These are phyloP conservation scores for Nephelium lappaceum DNA, from an alignment of 345 rosid genomes.

Conservation along the genomic window DNA sequence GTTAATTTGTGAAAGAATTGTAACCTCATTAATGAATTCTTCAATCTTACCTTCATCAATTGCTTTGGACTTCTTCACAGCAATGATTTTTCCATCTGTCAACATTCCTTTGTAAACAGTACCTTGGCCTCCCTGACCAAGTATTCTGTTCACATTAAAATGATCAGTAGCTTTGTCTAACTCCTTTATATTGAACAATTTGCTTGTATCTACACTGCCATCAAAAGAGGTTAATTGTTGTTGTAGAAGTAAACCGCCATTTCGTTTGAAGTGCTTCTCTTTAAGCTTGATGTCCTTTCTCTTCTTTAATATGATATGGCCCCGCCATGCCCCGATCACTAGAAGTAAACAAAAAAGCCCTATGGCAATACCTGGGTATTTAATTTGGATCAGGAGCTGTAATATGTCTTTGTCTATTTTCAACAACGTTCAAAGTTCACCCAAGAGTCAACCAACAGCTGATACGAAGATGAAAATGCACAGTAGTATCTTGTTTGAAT, in stretches of 20 bases:
- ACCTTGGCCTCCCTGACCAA: conserved; percentile 10
- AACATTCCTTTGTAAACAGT: not conserved
- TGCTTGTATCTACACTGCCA: not conserved
- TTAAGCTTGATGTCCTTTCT: not conserved
- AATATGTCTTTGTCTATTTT: no score
- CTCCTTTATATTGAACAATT: conserved; percentile 5
- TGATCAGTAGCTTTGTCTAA: conserved; percentile 11
- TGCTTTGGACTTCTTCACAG: not conserved
- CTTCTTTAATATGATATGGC: not conserved
- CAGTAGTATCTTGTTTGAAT: no score
- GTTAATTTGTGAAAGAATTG: not conserved
- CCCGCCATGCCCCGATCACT: not conserved
- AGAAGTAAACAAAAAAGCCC: not conserved
- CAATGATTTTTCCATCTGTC: conserved; percentile 4
- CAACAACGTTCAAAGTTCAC: no score
- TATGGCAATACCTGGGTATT: not conserved
- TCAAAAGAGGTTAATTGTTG: not conserved
- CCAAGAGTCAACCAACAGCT: no score
- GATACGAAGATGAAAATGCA: no score
- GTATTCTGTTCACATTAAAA: conserved; percentile 2
- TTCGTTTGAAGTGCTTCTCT: not conserved
- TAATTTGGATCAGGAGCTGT: no score
- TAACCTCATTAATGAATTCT: not conserved
- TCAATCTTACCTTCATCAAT: conserved; percentile 3
- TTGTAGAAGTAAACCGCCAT: not conserved